Base-by-base conservation (phyloP, 768 basidiomycete species). In the Mycena kentingensis region DNA sequence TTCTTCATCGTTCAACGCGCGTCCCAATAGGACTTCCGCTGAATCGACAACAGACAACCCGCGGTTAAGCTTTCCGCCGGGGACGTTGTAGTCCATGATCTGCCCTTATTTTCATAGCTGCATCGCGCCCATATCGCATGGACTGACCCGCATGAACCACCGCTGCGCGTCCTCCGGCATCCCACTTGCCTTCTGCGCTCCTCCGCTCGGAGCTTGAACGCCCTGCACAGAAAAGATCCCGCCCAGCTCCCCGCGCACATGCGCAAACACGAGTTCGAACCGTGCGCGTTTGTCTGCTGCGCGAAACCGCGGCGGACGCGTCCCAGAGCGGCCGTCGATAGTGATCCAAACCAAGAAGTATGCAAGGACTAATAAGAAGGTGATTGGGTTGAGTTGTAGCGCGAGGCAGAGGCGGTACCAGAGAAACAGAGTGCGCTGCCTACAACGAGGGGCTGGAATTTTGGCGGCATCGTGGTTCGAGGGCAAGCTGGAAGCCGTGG, bases 41-140 rank as follows among this genome's bases (percentile, higher is more conserved):
- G 92, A 90, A 68, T 98, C 96, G 38, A 95, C 88, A 60, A 96
- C 94, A 13, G 93, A 93, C 73, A 98, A 77, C n/a, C 95, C 94
- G 27, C 96, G 85, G 70, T 97, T 98, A 49, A 97, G 85, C 71
- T 98, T 98, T 4, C 93, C 94, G 31, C 93, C 90, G 0, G 94
- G 95, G 24, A 91, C 88, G 71, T 98, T 98, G 76, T 93, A 90
- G 60, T 94, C 82, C 48, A 98, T 76, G 67, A 79, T 93, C 92
- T 94, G 10, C 8, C 18, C 7, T 11, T 28, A 44, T 16, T 34
- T 26, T 22, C 26, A 5, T 19, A 21, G 12, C 31, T 18, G 15
- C 37, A 34, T 28, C 29, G 5, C 5, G 19, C 10, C 6, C 13
- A 32, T n/a, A 7, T 10, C 21, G 27, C 12, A n/a, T 24, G 42